A percentile compares a stretch with the other conserved stretches of the same genome.
phyloP scores from a whole-genome alignment of 1,284 basidiomycete species.

The Puccinia coronata region DNA sequence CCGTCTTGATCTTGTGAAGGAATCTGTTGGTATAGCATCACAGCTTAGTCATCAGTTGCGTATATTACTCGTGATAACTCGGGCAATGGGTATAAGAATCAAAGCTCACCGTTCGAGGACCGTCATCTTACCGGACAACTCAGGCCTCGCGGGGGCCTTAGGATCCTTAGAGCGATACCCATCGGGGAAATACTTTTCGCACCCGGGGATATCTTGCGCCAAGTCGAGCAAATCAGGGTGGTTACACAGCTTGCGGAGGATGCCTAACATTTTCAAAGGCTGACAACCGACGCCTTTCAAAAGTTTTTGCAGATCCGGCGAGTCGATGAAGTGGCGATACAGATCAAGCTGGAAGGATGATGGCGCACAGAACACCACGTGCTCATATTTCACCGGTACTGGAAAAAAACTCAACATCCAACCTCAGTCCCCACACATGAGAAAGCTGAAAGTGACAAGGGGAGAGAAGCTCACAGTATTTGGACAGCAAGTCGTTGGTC shows the following conservation, averaged over 20 bases:
- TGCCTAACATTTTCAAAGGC: slow-evolving; percentile 93
- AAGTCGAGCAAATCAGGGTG: slow-evolving; percentile 91
- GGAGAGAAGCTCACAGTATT: slow-evolving; percentile 73
- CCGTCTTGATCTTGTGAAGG: slow-evolving; percentile 74
- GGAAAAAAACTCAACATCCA: slow-evolving; percentile 12
- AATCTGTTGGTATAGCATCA: slow-evolving; percentile 65
- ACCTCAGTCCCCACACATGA: not conserved
- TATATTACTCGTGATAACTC: not conserved
- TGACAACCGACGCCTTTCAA: slow-evolving; percentile 88
- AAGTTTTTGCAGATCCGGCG: slow-evolving; percentile 88
- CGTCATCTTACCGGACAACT: slow-evolving; percentile 79
- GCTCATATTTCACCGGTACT: slow-evolving; percentile 99
- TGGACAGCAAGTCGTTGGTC: slow-evolving; percentile 94
- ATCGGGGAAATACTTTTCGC: slow-evolving; percentile 78
- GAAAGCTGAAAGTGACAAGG: not conserved
- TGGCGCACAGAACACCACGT: slow-evolving; percentile 93
- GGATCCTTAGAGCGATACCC: slow-evolving; percentile 68
- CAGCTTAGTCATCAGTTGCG: not conserved
- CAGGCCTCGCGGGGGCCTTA: slow-evolving; percentile 62
- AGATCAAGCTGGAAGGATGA: slow-evolving; percentile 84
- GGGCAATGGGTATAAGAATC: too few species aligned
- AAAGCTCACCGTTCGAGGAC: slow-evolving; percentile 78
- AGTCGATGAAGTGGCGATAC: slow-evolving; percentile 89
- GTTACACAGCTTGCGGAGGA: slow-evolving; percentile 96
- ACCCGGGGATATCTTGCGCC: slow-evolving; percentile 81